These are phyloP conservation scores for Starmerella asiatica DNA, from an alignment of 805 yeast genomes.

Conservation along the genomic window DNA sequence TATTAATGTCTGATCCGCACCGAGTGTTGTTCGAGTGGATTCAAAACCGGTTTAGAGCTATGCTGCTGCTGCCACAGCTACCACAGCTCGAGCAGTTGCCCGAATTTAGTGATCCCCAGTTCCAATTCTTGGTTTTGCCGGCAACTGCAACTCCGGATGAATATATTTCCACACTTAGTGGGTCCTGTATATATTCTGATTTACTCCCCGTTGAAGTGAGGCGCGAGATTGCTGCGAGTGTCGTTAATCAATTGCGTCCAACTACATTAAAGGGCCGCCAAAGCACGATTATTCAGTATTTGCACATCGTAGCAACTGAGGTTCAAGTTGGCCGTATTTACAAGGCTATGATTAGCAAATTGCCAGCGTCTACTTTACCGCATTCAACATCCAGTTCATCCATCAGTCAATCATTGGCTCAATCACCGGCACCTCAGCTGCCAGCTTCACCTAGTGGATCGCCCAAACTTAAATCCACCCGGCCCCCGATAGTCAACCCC, in stretches of 20 bases:
- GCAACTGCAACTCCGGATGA: constrained; percentile 34
- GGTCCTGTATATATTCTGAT: constrained; percentile 44
- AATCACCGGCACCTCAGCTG: too few species aligned
- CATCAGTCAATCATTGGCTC: too few species aligned
- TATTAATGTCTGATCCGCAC: constrained; percentile 42
- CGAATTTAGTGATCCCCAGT: constrained; percentile 22
- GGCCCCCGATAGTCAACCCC: neutral
- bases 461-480: neutral
- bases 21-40: constrained; percentile 52
- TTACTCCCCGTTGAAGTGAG: constrained; percentile 31
- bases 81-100: constrained; percentile 34
- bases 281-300: constrained; percentile 38
- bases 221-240: constrained; percentile 31
- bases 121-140: constrained; percentile 30
- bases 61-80: constrained; percentile 39
- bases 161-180: constrained; percentile 35
- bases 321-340: constrained; percentile 56
- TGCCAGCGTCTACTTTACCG: constrained; percentile 4
- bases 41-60: constrained; percentile 52
- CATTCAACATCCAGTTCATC: constrained; percentile 12
- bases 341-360: constrained; percentile 32
- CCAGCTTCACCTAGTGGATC: constrained; percentile 4
- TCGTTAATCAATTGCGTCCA: constrained; percentile 17
- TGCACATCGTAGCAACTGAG: constrained; percentile 41
- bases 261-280: constrained; percentile 23